Evolutionary conservation across 306 rosid species (phyloP), one percentile per base, ranked within the genome.

Genomic region (Macrotyloma uniflorum): DNA sequence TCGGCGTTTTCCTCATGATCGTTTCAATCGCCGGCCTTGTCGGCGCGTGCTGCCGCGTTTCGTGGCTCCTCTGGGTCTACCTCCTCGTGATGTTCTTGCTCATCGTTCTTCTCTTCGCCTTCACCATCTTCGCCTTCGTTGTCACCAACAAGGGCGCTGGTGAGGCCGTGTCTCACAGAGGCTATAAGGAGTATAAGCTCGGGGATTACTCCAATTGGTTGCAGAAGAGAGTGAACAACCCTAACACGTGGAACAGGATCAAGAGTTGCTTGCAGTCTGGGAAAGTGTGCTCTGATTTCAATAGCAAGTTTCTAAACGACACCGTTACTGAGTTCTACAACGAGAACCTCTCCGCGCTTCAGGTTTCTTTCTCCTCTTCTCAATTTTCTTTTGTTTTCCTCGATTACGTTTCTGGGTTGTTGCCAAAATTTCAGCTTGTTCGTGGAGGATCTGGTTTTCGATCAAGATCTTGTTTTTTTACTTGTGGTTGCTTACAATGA

Each of bases 121-220:
- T 91, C 85, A 90, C 97, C 20, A 77, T 93, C 78, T 91, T 93
- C 70, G 91, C 87, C 40, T 90, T 93, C 69, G 90, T 64, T 8
- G 83, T 91, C 2, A 91, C 93, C 61, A 91, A 91, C 78, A 86
- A 83, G 24, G 93, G 96, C 3, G 97, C 96, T 0, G 91, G 98
- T 0, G 69, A 85, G 2, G 88, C 4, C 0, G 0, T 89, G 8
- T 86, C 96, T 0, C 26, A 11, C 0, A 79, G 32, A 33, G 98
- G 97, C 0, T 91, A 89, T 51, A 88, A 90, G 76, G 94, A 94
- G 83, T 94, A 94, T 55, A 67, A 70, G 75, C 97, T 94, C 12
- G 97, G 96, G 0, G 97, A 90, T 83, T 94, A 91, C 82, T 94
- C 98, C 0, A 75, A 88, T 63, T 94, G 96, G 98, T 71, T 94